Evolutionary conservation across 1,284 basidiomycete genomes (phyloP), one percentile per base, ranked within the genome.

Genomic region (Apiotrichum montevideense): DNA sequence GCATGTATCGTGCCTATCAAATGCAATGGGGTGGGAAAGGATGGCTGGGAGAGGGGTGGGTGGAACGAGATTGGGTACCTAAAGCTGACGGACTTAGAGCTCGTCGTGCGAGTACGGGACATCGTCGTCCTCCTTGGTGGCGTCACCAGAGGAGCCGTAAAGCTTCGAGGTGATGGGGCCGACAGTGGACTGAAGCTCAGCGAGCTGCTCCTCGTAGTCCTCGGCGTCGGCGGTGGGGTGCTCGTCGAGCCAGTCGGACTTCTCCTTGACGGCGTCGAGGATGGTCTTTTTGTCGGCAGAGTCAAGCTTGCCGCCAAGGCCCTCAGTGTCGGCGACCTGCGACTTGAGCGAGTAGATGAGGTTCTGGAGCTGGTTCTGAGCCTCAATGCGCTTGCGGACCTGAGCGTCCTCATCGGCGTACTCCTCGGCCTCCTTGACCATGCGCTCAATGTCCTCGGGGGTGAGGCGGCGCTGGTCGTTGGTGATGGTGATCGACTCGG

Each of bases 351-450:
- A 85, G 76, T 87, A 94, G 64, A 79, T 66, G 56, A 74, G 68
- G 73, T 77, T 62, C 56, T 62, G 54, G 54, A 62, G 60, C 35
- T 33, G 29, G 56, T 62, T 62, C 56, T 56, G 53, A 45, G 54
- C 82, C 76, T 95, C 92, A 64, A 94, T 90, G 67, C 85, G 86
- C 81, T 91, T 91, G 73, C 87, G 85, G 77, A 90, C 83, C 33
- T 85, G 84, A 68, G 91, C 90, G 67, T 95, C 90, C 78, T 88
- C 87, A 29, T 85, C 81, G 34, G 87, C 89, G 66, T 73, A 94
- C 69, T 92, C 86, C 80, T 94, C 90, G n/a, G 90, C 90, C 70
- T 94, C 91, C 55, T 79, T 82, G 61, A 94, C 87, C 90, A 93
- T 94, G 61, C 89, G 87, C 70, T 92, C 88, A 68, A 92, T 92